A percentile compares a stretch with the other conserved stretches of the same genome.
Conservation (phyloP, 1,284 basidiomycete species). For the Ganoderma multipileum region DNA sequence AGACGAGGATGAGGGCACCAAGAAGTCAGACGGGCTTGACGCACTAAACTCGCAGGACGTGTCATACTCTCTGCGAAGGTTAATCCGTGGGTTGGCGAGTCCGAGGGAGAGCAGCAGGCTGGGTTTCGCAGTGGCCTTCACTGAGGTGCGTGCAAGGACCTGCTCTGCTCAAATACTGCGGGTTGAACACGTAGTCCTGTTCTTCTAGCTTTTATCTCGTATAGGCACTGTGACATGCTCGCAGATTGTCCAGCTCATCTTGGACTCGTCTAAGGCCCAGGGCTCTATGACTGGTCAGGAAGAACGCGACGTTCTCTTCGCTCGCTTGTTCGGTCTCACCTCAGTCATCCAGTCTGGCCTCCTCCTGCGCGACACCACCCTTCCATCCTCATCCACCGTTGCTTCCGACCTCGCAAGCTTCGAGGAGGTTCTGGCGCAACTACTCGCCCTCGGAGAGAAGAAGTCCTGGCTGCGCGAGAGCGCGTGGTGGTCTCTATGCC, state of each 20-base stretch:
- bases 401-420: conserved; percentile 69
- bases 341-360: conserved; percentile 84
- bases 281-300: conserved; percentile 88
- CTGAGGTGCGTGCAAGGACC: conserved; percentile 71
- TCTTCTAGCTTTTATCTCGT: conserved; percentile 77
- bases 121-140: conserved; percentile 95
- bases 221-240: conserved; percentile 81
- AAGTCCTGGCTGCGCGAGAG: conserved; percentile 95
- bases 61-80: conserved; percentile 85
- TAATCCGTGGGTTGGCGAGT: conserved; percentile 89
- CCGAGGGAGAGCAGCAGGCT: conserved; percentile 92
- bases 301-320: conserved; percentile 92
- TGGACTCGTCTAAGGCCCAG: conserved; percentile 72
- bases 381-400: conserved; percentile 56
- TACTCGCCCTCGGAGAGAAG: conserved; percentile 78
- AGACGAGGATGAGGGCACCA: conserved; percentile 43
- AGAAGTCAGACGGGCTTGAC: conserved; percentile 56
- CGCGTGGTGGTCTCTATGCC: conserved; percentile 84
- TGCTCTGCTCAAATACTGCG: background rate
- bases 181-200: conserved; percentile 5
- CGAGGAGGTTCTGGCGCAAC: conserved; percentile 65
- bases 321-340: conserved; percentile 90
- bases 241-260: conserved; percentile 77
- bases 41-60: conserved; percentile 85
- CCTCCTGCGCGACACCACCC: conserved; percentile 64